Evolutionary conservation across 768 basidiomycete genomes (phyloP), one percentile per base, ranked within the genome.

Genomic region (Hydnum rufescens): DNA sequence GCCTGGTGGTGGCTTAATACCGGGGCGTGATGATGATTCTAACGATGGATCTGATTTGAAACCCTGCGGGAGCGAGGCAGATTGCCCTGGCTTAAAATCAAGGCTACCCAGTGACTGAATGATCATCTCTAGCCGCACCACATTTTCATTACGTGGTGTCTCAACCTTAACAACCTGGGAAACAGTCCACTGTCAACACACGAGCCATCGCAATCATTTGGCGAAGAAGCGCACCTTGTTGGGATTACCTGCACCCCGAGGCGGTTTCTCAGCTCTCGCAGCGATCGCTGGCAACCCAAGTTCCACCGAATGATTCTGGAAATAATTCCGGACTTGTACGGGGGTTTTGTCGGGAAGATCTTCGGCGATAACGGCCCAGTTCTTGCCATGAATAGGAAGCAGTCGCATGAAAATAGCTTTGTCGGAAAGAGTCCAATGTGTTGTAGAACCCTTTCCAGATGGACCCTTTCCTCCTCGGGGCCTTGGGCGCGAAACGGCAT

Each of bases 271-370:
- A 47, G 44, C 44, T 28, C 25, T 13, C 8, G 44, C 44, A 16
- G 44, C 49, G 32, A 50, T 50, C 49, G 25, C 49, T 16, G 28
- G 49, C 16, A 50, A 26, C 25, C 49, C 49, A 50, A 50, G 49
- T 31, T 50, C 49, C 1, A 30, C 49, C 1, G 49, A 50, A 32
- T 50, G 49, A 31, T 50, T 50, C 30, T 50, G 49, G 31, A 50
- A 50, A 26, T 50, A 50, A 28, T 50, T 50, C 6, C 49, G 49
- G 32, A 50, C 49, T 32, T 50, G 49, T 8, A 32, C 26, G 18
- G 49, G 49, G 6, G 23, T 50, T 32, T 50, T 50, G 28, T 32
- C 49, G 13, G 49, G 25, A 16, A 50, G 8, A 6, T 16, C 5
- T 18, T 50, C 49, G 26, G 49, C 25, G 28, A 50, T 50, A 18